Percentiles rank a stretch among this genome's conserved stretches.
These are phyloP conservation scores for Cladosporium cucumerinum DNA, from an alignment of 2,329 filamentous ascomycete genomes.

Conservation along the genomic window DNA sequence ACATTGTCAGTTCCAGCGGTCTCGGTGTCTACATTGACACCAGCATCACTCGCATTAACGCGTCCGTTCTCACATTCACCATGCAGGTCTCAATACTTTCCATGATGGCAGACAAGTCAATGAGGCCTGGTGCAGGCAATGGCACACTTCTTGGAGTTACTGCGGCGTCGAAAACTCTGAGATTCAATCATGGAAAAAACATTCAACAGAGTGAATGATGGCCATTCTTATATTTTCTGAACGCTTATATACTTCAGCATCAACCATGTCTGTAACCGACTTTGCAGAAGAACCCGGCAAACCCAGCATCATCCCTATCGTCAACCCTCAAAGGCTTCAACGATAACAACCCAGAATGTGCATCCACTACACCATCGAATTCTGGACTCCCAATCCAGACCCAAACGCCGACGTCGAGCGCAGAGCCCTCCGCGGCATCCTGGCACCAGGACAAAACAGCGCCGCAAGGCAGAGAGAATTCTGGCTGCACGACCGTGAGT, in stretches of 20 bases:
- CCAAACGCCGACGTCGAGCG: not conserved
- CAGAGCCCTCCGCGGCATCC: not conserved
- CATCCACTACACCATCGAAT: conserved; percentile 6
- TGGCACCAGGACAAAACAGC: not conserved
- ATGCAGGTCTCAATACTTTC: not conserved
- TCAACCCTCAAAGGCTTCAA: not conserved
- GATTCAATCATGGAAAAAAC: not conserved
- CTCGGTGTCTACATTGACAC: not conserved
- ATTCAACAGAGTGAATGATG: not conserved
- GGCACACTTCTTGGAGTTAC: not conserved
- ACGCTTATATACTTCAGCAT: not conserved
- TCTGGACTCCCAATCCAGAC: not conserved
- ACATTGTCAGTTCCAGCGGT: not conserved
- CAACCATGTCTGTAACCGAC: not conserved
- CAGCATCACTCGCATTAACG: not conserved
- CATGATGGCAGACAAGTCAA: not conserved
- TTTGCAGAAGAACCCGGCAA: not conserved
- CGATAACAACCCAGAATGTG: not conserved
- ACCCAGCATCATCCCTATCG: not conserved
- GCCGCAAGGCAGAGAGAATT: not conserved
- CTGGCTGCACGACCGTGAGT: not conserved
- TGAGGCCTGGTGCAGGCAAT: not conserved
- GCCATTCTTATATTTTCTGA: not conserved
- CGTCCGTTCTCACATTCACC: not conserved
- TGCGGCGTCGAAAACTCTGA: not conserved